Base-by-base conservation (phyloP, 2,329 filamentous ascomycete species). In the Ophiostoma ulmi region DNA sequence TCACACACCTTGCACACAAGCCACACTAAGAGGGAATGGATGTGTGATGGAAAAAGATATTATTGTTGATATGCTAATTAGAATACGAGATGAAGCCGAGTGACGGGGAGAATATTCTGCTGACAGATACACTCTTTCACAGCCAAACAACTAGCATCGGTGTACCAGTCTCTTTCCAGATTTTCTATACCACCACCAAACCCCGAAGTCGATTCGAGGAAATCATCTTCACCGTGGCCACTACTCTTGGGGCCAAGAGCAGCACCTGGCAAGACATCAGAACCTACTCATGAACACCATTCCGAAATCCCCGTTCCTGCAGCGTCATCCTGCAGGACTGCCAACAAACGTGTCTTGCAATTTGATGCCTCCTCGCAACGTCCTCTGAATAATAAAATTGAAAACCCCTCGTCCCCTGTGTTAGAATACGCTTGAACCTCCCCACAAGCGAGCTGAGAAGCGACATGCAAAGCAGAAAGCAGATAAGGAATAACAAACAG, bases 401-500 rank as follows among this genome's bases (percentile, higher is more conserved):
- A 22, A 70, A 71, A 71, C 77, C 71, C 76, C 74, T 76, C 76
- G 71, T 77, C 77, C 77, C 78, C 76, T 75, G 72, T 73, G 76
- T 73, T 75, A 10, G 48, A 31, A 68, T 70, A 44, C 76, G 77
- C 39, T 67, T 72, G 75, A 65, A 77, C 79, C 76, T 79, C 77
- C 78, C 78, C 78, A 78, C 77, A 78, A 80, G 78, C 77, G 78
- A 73, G 72, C 73, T 74, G 72, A 69, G 74, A 76, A 74, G 73
- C 75, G 75, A 76, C 73, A 77, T 76, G 75, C 76, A 76, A 77
- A 76, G 75, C 73, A 73, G 73, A 77, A 76, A 76, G 72, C 75
- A 72, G 67, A 76, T 5, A 48, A 11, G n/a, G 31, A 35, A 52
- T 17, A 36, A 67, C 13, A 48, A 31, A 26, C 7, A 61, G 31